A percentile compares a stretch with the other conserved stretches of the same genome.
Conservation (phyloP, 2,329 filamentous ascomycete genomes). For the Fusarium xyrophilum region DNA sequence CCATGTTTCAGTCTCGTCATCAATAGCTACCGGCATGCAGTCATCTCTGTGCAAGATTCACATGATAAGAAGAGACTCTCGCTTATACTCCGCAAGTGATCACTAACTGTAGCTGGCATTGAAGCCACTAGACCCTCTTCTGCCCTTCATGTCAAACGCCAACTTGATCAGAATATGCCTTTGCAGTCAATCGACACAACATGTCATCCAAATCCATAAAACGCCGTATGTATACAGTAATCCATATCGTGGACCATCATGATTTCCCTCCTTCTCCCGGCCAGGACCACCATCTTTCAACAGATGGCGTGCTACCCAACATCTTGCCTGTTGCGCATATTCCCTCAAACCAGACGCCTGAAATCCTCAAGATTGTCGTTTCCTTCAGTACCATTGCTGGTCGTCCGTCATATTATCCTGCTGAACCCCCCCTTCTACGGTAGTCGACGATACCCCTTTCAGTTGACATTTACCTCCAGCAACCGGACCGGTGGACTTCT, state of each 20-base stretch:
- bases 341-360: conserved; percentile 13
- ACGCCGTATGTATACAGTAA: conserved; percentile 27
- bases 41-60: neutral
- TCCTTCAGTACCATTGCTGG: neutral
- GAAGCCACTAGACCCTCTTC: neutral
- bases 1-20: neutral
- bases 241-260: conserved; percentile 18
- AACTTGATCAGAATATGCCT: neutral
- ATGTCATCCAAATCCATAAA: conserved; percentile 1
- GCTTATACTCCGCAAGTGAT: neutral
- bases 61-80: neutral
- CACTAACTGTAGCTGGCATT: neutral
- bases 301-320: neutral
- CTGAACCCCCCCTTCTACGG: neutral
- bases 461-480: conserved; percentile 36
- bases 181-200: neutral
- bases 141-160: neutral
- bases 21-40: neutral
- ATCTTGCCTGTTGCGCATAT: neutral
- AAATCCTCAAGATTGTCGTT: conserved; percentile 4
- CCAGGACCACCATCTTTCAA: neutral
- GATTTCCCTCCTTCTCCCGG: neutral
- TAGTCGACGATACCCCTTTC: neutral
- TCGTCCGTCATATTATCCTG: neutral
- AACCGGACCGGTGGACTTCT: conserved; percentile 46